Evolutionary conservation across 2,329 filamentous ascomycete genomes (phyloP).

Genomic region (Zymoseptoria crescenta): DNA sequence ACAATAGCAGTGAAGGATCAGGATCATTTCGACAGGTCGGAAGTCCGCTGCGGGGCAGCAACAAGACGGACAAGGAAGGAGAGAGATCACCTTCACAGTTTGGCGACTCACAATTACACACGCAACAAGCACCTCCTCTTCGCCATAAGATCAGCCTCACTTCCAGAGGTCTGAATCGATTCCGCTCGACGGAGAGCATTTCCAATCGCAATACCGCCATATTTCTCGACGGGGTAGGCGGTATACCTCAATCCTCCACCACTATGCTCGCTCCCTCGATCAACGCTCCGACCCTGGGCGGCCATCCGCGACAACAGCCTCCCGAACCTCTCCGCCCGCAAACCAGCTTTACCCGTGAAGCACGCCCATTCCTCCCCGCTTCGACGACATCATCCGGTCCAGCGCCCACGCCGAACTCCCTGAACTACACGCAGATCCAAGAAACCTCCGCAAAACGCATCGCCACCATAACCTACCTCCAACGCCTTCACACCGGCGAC

Average conservation of each 20-base stretch:
- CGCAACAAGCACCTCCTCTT: slow-evolving; percentile 3
- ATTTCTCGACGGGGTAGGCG: slow-evolving; percentile 8
- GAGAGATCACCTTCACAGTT: neutral
- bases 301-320: slow-evolving; percentile 24
- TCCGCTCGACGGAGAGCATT: slow-evolving; percentile 17
- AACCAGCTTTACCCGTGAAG: slow-evolving; percentile 19
- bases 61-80: neutral
- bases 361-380: slow-evolving; percentile 8
- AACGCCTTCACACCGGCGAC: slow-evolving; percentile 86
- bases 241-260: neutral
- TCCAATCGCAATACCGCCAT: slow-evolving; percentile 11
- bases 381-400: slow-evolving; percentile 6
- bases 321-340: slow-evolving; percentile 8
- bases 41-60: neutral
- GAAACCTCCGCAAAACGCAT: slow-evolving; percentile 88
- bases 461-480: slow-evolving; percentile 83
- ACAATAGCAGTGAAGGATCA: slow-evolving; percentile 13
- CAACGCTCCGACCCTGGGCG: neutral
- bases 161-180: slow-evolving; percentile 17
- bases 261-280: neutral
- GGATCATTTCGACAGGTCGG: neutral
- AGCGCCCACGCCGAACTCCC: slow-evolving; percentile 35
- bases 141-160: slow-evolving; percentile 16
- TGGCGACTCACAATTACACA: neutral
- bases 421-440: slow-evolving; percentile 61